Conservation (phyloP, 441 rosid species). For the Syzygium malaccense region DNA sequence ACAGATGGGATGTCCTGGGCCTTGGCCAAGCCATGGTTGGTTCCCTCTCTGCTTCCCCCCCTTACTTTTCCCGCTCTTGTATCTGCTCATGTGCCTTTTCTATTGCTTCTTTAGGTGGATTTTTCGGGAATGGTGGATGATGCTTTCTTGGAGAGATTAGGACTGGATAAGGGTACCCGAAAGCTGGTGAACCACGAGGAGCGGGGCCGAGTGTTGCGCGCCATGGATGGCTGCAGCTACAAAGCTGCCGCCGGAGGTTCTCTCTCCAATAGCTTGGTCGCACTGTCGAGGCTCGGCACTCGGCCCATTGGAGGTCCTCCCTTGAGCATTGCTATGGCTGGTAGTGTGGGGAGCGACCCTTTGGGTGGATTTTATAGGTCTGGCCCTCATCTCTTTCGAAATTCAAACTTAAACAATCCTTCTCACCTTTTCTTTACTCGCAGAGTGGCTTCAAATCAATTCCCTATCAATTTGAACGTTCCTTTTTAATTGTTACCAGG, state of each 20-base stretch:
- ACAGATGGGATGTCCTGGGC: slow-evolving; percentile 88
- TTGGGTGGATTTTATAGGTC: slow-evolving; percentile 91
- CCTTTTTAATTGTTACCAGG: slow-evolving; percentile 16
- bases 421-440: not conserved
- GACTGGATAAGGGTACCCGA: slow-evolving; percentile 81
- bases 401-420: not conserved
- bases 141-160: slow-evolving; percentile 60
- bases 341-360: slow-evolving; percentile 88
- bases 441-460: not conserved
- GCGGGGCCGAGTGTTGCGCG: slow-evolving; percentile 82
- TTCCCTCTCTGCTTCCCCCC: not conserved
- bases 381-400: not conserved
- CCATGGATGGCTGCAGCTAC: slow-evolving; percentile 98
- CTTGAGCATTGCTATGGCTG: slow-evolving; percentile 85
- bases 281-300: slow-evolving; percentile 76
- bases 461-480: not conserved
- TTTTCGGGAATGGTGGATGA: slow-evolving; percentile 86
- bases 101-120: slow-evolving; percentile 51
- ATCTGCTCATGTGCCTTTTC: not conserved
- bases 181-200: slow-evolving; percentile 91
- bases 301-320: slow-evolving; percentile 50
- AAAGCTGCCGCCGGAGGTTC: slow-evolving; percentile 99
- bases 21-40: slow-evolving; percentile 96
- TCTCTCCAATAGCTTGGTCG: slow-evolving; percentile 86
- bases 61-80: not conserved